phyloP scores from a whole-genome alignment of 345 rosid genomes.

The Gynandropsis gynandra region DNA sequence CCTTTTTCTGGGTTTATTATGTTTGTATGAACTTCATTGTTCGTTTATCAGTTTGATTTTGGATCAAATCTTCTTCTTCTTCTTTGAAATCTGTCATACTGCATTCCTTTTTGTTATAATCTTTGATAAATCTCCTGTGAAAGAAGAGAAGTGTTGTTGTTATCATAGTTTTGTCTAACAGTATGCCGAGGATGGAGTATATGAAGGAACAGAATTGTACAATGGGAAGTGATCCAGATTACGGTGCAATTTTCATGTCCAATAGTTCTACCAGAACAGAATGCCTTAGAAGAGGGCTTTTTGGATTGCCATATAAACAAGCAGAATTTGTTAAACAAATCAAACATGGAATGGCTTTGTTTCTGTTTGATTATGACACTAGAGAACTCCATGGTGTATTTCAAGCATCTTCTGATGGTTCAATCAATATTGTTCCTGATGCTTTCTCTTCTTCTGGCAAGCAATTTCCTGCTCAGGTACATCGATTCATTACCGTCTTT shows the following conservation, averaged over 20 bases:
- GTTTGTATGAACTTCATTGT: too few relatives aligned
- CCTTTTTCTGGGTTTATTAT: too few relatives aligned
- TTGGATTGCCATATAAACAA: constrained; percentile 50
- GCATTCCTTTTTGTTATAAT: too few relatives aligned
- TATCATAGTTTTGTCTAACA: constrained; percentile 27
- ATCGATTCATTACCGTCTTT: background rate
- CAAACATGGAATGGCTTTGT: constrained; percentile 65
- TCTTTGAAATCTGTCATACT: too few relatives aligned
- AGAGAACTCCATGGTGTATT: constrained; percentile 65
- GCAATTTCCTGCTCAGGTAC: constrained; percentile 74
- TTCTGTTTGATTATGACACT: constrained; percentile 57
- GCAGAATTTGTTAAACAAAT: constrained; percentile 45
- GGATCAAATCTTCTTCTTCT: too few relatives aligned
- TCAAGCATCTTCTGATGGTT: constrained; percentile 51
- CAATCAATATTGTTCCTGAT: constrained; percentile 46
- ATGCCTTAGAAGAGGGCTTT: constrained; percentile 37
- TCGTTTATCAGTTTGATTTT: too few relatives aligned
- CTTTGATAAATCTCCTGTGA: background rate
- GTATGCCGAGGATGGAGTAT: constrained; percentile 29
- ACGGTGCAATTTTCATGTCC: constrained; percentile 76
- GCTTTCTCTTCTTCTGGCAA: constrained; percentile 52
- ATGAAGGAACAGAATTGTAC: constrained; percentile 14
- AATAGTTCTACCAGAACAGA: constrained; percentile 37
- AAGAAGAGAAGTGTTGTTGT: constrained; percentile 18
- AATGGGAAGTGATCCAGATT: constrained; percentile 37